Base-by-base conservation (phyloP, 2,329 filamentous ascomycete species). In the Coleophoma crateriformis region DNA sequence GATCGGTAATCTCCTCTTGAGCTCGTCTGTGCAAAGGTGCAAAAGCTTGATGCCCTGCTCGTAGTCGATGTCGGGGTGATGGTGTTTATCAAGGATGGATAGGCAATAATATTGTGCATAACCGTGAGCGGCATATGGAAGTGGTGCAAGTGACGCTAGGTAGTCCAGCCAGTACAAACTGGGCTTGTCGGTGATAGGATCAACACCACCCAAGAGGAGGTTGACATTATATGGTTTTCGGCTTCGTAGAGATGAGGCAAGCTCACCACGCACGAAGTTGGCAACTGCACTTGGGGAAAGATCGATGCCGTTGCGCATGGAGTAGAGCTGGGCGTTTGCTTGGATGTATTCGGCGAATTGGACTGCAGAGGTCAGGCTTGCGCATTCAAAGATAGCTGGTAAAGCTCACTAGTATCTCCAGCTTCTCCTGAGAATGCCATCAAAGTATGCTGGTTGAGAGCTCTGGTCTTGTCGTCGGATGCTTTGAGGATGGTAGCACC, bases 31-130 rank as follows among this genome's bases (percentile, higher is more conserved):
- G 75, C 94, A 99, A 85, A 96, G 87, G 62, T 82, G 85, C 64
- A 99, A 76, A 55, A 99, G 83, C 77, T 96, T 94, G 73, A 96
- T 81, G 50, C 94, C 94, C 69, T 95, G 82, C 55, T 87, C 90
- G 48, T 94, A 84, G 54, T 80, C 81, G 70, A 99, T 97, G 65
- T 96, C 87, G 44, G 94, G 92, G 65, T 96, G 88, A 69, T 99
- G 94, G 70, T 99, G 94, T 77, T 99, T 99, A 75, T 99, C 94
- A 46, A 99, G 83, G 61, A 96, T 95, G 7, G 90, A 95, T 54
- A 99, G 79, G 70, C 94, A 99, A 79, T 99, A 99, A 79, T 97
- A 97, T 73, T 99, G 94, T 61, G 94, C 94, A 72, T 99, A 99
- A 61, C 94, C 94, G 64, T 99, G 95, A 53, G 94, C 94, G 45